Conservation (phyloP, 208 protist genomes). For the Phytomonas sp. region DNA sequence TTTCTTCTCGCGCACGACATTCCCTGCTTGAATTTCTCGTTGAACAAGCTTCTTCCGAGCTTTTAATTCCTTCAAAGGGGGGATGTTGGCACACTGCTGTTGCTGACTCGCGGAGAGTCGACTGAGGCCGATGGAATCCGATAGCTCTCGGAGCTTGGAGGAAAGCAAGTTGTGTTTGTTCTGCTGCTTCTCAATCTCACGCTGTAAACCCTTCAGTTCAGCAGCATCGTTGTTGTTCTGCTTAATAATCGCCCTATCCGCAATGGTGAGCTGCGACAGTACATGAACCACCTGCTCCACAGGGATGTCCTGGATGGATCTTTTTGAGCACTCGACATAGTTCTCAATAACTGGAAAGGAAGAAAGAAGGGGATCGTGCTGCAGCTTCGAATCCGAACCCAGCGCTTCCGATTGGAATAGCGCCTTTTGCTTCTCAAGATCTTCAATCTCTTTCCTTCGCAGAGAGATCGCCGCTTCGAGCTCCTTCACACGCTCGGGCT, state of each 20-base stretch:
- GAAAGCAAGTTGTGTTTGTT: conserved; percentile 15
- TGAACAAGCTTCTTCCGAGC: conserved; percentile 38
- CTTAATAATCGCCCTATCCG: conserved; percentile 46
- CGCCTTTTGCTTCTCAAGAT: conserved; percentile 40
- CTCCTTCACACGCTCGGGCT: conserved; percentile 48
- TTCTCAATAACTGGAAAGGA: conserved; percentile 73
- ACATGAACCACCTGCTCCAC: conserved; percentile 69
- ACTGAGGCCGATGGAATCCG: conserved; percentile 26
- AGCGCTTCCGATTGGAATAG: conserved; percentile 42
- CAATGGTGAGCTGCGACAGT: conserved; percentile 62
- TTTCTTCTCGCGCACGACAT: conserved; percentile 53
- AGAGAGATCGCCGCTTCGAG: conserved; percentile 51
- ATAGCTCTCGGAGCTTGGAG: conserved; percentile 18
- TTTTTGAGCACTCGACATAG: conserved; percentile 41
- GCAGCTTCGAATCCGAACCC: conserved; percentile 18
- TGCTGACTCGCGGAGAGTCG: conserved; percentile 11
- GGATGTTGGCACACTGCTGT: conserved; percentile 15
- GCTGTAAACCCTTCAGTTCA: conserved; percentile 43
- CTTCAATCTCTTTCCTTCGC: conserved; percentile 51
- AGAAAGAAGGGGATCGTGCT: conserved; percentile 33
- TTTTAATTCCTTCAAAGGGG: conserved; percentile 38
- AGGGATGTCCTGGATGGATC: conserved; percentile 31
- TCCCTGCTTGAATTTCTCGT: conserved; percentile 50
- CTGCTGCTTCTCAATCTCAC: conserved; percentile 43
- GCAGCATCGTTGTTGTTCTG: conserved; percentile 40